Conservation (phyloP, 148 eudicot genomes). For the Agrostemma githago region DNA sequence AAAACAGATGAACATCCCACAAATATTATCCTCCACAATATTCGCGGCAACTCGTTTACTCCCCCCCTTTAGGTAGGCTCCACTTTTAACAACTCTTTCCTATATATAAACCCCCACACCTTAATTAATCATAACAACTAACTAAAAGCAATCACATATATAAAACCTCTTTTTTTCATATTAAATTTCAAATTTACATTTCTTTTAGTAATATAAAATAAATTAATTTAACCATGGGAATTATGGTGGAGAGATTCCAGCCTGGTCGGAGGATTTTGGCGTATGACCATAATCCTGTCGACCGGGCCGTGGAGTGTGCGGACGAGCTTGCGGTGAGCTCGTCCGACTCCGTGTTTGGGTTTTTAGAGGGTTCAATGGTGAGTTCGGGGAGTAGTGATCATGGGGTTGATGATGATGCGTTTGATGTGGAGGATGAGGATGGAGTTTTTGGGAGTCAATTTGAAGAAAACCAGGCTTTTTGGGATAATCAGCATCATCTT, state of each 20-base stretch:
- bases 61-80: conserved; percentile 22
- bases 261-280: conserved; percentile 31
- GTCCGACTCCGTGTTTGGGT: conserved; percentile 53
- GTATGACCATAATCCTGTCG: conserved; percentile 7
- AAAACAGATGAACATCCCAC: conserved; percentile 39
- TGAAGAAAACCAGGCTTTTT: conserved; percentile 41
- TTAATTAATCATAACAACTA: neutral
- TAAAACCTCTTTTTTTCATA: too few relatives aligned
- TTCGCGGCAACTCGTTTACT: conserved; percentile 44
- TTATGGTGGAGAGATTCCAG: conserved; percentile 29
- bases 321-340: conserved; percentile 38
- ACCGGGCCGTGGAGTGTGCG: conserved; percentile 17
- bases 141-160: neutral
- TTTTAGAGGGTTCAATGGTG: conserved; percentile 39
- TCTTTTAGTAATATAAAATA: neutral
- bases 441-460: conserved; percentile 7
- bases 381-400: conserved; percentile 26
- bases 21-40: conserved; percentile 24
- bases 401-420: conserved; percentile 14
- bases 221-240: conserved; percentile 14
- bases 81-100: neutral
- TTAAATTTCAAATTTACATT: neutral
- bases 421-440: conserved; percentile 30
- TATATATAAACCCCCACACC: conserved; percentile 7
- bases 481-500: conserved; percentile 44